phyloP scores from a whole-genome alignment of 805 yeast genomes.

The Kodamaea jinghongensis region DNA sequence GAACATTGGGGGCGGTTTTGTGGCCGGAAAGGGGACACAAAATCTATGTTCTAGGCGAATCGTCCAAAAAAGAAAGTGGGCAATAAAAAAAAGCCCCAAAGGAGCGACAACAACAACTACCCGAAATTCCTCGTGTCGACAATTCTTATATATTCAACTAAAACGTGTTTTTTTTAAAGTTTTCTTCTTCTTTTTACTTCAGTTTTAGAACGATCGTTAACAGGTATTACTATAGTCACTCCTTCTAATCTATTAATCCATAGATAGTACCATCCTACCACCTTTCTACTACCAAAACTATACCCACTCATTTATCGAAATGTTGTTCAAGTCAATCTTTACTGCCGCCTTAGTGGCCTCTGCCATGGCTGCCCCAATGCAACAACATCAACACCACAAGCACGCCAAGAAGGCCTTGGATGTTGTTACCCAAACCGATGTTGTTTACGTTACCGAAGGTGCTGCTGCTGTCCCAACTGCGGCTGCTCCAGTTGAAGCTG shows the following conservation, averaged over 20 bases:
- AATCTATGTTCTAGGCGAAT: too few relatives aligned
- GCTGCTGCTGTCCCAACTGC: constrained; percentile 27
- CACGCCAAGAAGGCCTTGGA: constrained; percentile 62
- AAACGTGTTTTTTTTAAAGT: too few relatives aligned
- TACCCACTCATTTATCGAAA: constrained; percentile 6
- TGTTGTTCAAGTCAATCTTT: constrained; percentile 29
- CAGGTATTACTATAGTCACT: constrained; percentile 36
- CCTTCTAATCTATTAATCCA: constrained; percentile 25
- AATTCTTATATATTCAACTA: too few relatives aligned
- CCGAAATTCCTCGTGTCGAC: constrained; percentile 2
- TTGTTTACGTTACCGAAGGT: constrained; percentile 49
- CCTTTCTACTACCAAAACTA: constrained; percentile 9
- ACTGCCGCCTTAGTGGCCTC: constrained; percentile 50
- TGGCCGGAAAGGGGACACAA: too few relatives aligned
- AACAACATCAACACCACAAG: constrained; percentile 39
- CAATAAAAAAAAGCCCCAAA: too few relatives aligned
- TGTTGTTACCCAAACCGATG: constrained; percentile 47
- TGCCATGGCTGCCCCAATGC: constrained; percentile 57
- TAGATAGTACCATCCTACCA: constrained; percentile 20
- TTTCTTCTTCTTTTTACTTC: constrained; percentile 2
- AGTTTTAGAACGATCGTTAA: constrained; percentile 14
- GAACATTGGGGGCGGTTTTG: too few relatives aligned
- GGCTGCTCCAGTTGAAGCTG: constrained; percentile 15
- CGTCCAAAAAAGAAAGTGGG: too few relatives aligned
- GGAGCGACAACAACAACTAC: too few relatives aligned